These are phyloP conservation scores for Secale cereale DNA, from an alignment of 176 grass and related monocot species.

Conservation along the genomic window DNA sequence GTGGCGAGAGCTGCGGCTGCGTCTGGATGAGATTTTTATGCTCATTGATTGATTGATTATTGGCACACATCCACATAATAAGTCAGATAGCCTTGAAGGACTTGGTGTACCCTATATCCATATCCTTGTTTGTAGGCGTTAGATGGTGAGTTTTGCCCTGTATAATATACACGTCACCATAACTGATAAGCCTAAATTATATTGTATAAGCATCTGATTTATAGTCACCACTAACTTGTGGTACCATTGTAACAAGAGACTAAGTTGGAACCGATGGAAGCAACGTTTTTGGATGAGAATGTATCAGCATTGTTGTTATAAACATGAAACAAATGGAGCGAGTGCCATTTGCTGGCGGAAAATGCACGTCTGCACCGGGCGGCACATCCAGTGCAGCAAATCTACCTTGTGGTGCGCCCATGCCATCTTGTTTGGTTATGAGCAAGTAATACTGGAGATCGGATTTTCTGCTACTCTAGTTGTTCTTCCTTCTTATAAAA, in stretches of 20 bases:
- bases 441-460: too few species aligned
- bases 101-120: not conserved
- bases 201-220: not conserved
- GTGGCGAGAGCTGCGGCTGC: slow-evolving; percentile 32
- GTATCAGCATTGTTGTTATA: not conserved
- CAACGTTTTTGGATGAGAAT: not conserved
- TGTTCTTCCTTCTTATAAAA: not conserved
- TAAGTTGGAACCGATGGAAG: not conserved
- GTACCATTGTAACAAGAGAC: not conserved
- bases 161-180: not conserved
- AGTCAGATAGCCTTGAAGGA: not conserved
- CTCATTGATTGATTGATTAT: not conserved
- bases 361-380: too few species aligned
- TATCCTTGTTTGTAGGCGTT: slow-evolving; percentile 17
- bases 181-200: not conserved
- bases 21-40: slow-evolving; percentile 45
- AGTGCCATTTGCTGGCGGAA: not conserved
- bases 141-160: slow-evolving; percentile 11
- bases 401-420: too few species aligned
- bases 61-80: slow-evolving; percentile 9
- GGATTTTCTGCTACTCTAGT: too few species aligned
- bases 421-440: too few species aligned
- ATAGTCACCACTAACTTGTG: not conserved
- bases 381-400: too few species aligned
- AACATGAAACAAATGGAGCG: not conserved